A percentile compares a stretch with the other conserved stretches of the same genome.
Conservation (phyloP, 495 filamentous ascomycete species). For the Lichenothelia convexa region DNA sequence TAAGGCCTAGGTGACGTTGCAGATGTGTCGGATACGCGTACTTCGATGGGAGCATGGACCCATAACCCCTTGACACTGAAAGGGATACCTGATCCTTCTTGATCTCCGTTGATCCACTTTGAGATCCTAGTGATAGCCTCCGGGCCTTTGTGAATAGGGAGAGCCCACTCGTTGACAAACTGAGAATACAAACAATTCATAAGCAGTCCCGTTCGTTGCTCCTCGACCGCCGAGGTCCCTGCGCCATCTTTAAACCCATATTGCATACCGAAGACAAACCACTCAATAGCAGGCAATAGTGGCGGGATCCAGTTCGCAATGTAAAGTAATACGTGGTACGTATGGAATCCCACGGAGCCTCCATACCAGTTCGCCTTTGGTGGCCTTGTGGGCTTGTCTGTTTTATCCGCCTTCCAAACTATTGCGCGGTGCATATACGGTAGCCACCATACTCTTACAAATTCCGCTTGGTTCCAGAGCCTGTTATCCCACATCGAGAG, state of each 20-base stretch:
- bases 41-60: slow-evolving; percentile 87
- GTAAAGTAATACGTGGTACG: slow-evolving; percentile 79
- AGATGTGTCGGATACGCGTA: slow-evolving; percentile 65
- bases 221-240: slow-evolving; percentile 56
- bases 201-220: slow-evolving; percentile 56
- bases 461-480: slow-evolving; percentile 74
- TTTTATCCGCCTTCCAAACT: slow-evolving; percentile 70
- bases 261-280: slow-evolving; percentile 89
- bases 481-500: slow-evolving; percentile 51
- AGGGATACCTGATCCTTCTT: slow-evolving; percentile 45
- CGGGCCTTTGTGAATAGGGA: slow-evolving; percentile 75
- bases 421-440: slow-evolving; percentile 75
- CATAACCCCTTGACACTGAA: slow-evolving; percentile 61
- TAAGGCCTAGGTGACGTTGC: slow-evolving; percentile 44
- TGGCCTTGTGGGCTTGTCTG: slow-evolving; percentile 31
- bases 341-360: slow-evolving; percentile 58
- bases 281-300: slow-evolving; percentile 70
- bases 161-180: slow-evolving; percentile 94
- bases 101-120: slow-evolving; percentile 61
- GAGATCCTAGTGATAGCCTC: slow-evolving; percentile 70
- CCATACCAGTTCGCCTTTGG: slow-evolving; percentile 56
- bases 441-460: slow-evolving; percentile 92
- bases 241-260: slow-evolving; percentile 65
- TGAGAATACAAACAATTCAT: slow-evolving; percentile 97
- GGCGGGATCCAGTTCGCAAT: slow-evolving; percentile 58